phyloP scores from a whole-genome alignment of 495 filamentous ascomycete genomes.

The Neurospora sp. region DNA sequence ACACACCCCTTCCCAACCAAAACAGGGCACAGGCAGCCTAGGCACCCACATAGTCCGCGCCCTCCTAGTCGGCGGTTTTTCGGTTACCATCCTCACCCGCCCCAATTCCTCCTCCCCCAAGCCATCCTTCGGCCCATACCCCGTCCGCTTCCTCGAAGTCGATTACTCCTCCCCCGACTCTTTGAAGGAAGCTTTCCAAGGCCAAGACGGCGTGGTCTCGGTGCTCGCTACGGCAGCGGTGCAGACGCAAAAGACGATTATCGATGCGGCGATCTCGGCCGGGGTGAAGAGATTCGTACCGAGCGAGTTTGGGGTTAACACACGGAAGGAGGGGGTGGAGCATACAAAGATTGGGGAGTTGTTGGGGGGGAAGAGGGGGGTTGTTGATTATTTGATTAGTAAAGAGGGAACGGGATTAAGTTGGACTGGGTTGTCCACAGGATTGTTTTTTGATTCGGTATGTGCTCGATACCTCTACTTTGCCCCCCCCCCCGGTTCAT shows the following conservation, averaged over 20 bases:
- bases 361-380: constrained; percentile 37
- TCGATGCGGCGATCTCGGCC: constrained; percentile 51
- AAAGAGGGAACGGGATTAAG: constrained; percentile 30
- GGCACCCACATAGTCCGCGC: constrained; percentile 46
- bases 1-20: background rate
- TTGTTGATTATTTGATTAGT: constrained; percentile 38
- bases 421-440: constrained; percentile 42
- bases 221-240: constrained; percentile 29
- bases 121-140: constrained; percentile 15
- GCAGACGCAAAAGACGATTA: constrained; percentile 33
- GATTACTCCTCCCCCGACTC: constrained; percentile 46
- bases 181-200: constrained; percentile 37
- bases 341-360: constrained; percentile 29
- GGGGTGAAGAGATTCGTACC: constrained; percentile 55
- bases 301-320: constrained; percentile 52
- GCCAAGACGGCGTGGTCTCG: constrained; percentile 50
- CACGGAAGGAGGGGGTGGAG: constrained; percentile 14
- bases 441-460: constrained; percentile 44
- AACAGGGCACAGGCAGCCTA: constrained; percentile 48
- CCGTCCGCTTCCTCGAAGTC: constrained; percentile 34
- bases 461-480: background rate
- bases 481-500: no score
- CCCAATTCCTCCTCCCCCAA: constrained; percentile 24
- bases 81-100: constrained; percentile 50
- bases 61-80: constrained; percentile 45